Base-by-base conservation (phyloP, 345 rosid species). In the Acer campestre region DNA sequence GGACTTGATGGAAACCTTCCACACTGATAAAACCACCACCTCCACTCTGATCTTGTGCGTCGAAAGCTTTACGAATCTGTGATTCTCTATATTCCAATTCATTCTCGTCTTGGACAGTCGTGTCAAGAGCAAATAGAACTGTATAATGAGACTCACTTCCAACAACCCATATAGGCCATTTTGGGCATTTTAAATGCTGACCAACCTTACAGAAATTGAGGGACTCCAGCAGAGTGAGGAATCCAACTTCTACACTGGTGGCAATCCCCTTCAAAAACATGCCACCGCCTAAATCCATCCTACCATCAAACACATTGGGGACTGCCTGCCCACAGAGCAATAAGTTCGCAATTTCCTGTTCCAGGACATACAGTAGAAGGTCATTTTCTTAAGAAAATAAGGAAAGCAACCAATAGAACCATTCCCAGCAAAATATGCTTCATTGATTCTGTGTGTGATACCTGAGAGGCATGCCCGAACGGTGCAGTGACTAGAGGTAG, bases 381-480 rank as follows among this genome's bases (percentile, higher is more conserved):
- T 59, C 27, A 75, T 22, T 10, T 65, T 66, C n/a, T 49, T 58
- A 73, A 31, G 10, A 65, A 29, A 72, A 51, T 12, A 53, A 49
- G 31, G 40, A 53, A 61, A 49, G 29, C n/a, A 55, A 38, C 3
- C 12, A 48, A 68, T 14, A 35, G 14, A 23, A 61, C 51, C 62
- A 69, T 55, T 70, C 71, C 12, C 61, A 61, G 35, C 31, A 18
- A n/a, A 49, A 31, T 6, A 55, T 61, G 59, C 38, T 68, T 56
- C 38, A 59, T 3, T 63, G 63, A 69, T 10, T 65, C 35, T 70
- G 68, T 62, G 74, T 62, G 74, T 42, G 75, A 53, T 86, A 97
- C 98, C 98, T 97, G 99, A 6, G 99, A 97, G 10, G 99, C 99
- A 90, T 97, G 98, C 70, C 99, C 99, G 87, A 97, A 97, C 66